Percentiles rank a stretch among this genome's conserved stretches.
These are phyloP conservation scores for Cordyceps javanica DNA, from an alignment of 2,329 filamentous ascomycete species.

Conservation along the genomic window DNA sequence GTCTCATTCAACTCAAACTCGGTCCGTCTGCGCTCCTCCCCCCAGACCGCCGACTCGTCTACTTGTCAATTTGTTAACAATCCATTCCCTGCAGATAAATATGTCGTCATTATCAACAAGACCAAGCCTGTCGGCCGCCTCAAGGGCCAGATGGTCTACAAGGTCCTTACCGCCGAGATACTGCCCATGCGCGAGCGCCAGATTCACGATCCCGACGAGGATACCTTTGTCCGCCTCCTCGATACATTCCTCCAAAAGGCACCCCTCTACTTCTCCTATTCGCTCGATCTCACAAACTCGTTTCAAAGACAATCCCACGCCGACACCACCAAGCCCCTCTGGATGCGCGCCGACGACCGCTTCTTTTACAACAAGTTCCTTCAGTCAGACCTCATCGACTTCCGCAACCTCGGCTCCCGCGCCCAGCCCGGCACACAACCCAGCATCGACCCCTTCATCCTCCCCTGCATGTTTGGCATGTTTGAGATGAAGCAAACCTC, in stretches of 20 bases:
- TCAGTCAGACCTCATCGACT: conserved; percentile 85
- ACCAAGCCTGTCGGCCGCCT: conserved; percentile 83
- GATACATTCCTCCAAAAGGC: conserved; percentile 75
- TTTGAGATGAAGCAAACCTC: conserved; percentile 81
- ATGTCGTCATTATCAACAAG: conserved; percentile 94
- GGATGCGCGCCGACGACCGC: conserved; percentile 89
- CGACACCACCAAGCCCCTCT: conserved; percentile 67
- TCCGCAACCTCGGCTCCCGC: conserved; percentile 59
- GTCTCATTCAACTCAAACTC: conserved; percentile 86
- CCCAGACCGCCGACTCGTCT: background rate
- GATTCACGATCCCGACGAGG: conserved; percentile 88
- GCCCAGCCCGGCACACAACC: conserved; percentile 64
- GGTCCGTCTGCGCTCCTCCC: conserved; percentile 47
- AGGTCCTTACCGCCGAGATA: conserved; percentile 84
- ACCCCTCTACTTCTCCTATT: conserved; percentile 98
- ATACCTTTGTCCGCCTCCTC: conserved; percentile 78
- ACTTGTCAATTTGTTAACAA: conserved; percentile 7
- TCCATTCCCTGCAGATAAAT: conserved; percentile 60
- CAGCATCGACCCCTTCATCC: conserved; percentile 81
- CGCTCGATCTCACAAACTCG: conserved; percentile 90
- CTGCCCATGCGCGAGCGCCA: conserved; percentile 88
- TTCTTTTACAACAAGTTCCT: conserved; percentile 99
- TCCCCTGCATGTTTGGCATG: conserved; percentile 96
- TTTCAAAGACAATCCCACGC: conserved; percentile 88
- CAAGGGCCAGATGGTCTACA: conserved; percentile 95